Evolutionary conservation across 2,329 filamentous ascomycete species (phyloP).

Genomic region (Diplodia mutila): DNA sequence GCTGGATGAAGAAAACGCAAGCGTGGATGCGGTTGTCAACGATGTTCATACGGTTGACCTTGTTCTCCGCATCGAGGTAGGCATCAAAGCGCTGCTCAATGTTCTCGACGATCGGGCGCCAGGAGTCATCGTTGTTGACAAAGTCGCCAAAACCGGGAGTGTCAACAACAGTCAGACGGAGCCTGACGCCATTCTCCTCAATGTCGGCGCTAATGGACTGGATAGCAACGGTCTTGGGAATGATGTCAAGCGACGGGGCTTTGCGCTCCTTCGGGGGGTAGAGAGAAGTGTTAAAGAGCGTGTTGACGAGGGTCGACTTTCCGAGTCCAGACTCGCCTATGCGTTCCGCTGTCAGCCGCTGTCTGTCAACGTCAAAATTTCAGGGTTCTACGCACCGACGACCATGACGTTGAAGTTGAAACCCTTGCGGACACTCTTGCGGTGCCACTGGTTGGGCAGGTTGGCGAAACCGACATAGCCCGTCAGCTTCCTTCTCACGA

Average conservation of each 20-base stretch:
- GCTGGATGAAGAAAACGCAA: slow-evolving; percentile 99
- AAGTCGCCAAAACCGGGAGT: slow-evolving; percentile 99
- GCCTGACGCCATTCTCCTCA: slow-evolving; percentile 96
- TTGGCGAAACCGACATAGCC: slow-evolving; percentile 99
- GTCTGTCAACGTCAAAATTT: background rate
- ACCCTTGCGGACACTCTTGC: slow-evolving; percentile 99
- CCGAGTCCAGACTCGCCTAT: slow-evolving; percentile 97
- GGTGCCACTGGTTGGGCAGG: slow-evolving; percentile 99
- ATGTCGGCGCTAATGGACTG: slow-evolving; percentile 67
- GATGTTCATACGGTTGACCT: slow-evolving; percentile 99
- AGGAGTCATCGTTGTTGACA: slow-evolving; percentile 99
- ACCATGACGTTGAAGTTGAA: slow-evolving; percentile 99
- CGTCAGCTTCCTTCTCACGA: slow-evolving; percentile 96
- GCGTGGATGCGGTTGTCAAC: slow-evolving; percentile 99
- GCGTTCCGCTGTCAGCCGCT: background rate
- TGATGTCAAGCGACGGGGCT: slow-evolving; percentile 94
- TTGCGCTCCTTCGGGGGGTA: slow-evolving; percentile 99
- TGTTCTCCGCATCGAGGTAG: slow-evolving; percentile 99
- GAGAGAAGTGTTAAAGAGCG: slow-evolving; percentile 97
- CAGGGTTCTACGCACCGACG: slow-evolving; percentile 68
- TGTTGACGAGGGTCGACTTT: slow-evolving; percentile 99
- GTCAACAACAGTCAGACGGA: slow-evolving; percentile 94
- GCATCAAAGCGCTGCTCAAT: slow-evolving; percentile 99
- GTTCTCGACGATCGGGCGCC: slow-evolving; percentile 98
- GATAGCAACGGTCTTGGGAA: slow-evolving; percentile 76